Evolutionary conservation across 441 rosid genomes (phyloP).

Genomic region (Euphorbia neoarborescens): DNA sequence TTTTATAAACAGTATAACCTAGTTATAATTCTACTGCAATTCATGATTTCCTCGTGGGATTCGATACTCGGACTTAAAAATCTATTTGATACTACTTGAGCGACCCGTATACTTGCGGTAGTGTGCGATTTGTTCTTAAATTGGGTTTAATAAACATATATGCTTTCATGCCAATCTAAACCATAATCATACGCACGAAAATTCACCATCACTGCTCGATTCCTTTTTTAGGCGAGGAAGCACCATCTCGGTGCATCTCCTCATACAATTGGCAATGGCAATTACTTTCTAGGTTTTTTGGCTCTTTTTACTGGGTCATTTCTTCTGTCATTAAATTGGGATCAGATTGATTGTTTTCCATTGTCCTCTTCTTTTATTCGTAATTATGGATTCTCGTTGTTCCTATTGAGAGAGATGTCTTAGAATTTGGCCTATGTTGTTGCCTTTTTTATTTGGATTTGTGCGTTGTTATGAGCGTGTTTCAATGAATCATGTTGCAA

Average conservation of each 20-base stretch:
- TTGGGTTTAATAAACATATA: too few species aligned
- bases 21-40: too few species aligned
- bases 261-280: neutral
- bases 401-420: constrained; percentile 55
- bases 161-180: too few species aligned
- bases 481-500: constrained; percentile 51
- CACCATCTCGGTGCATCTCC: constrained; percentile 13
- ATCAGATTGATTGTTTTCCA: constrained; percentile 74
- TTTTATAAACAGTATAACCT: too few species aligned
- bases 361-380: constrained; percentile 33
- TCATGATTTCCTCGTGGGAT: too few species aligned
- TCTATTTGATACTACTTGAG: too few species aligned
- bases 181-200: too few species aligned
- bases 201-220: too few species aligned
- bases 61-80: too few species aligned
- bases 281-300: constrained; percentile 48
- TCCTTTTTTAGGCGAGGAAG: constrained; percentile 29
- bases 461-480: constrained; percentile 72
- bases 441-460: constrained; percentile 76
- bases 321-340: constrained; percentile 75
- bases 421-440: constrained; percentile 69
- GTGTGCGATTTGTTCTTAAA: too few species aligned
- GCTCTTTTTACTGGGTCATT: constrained; percentile 50
- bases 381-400: constrained; percentile 37
- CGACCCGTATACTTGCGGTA: too few species aligned